Evolutionary conservation across 2,329 filamentous ascomycete genomes (phyloP).

Genomic region (Botrytis deweyae): DNA sequence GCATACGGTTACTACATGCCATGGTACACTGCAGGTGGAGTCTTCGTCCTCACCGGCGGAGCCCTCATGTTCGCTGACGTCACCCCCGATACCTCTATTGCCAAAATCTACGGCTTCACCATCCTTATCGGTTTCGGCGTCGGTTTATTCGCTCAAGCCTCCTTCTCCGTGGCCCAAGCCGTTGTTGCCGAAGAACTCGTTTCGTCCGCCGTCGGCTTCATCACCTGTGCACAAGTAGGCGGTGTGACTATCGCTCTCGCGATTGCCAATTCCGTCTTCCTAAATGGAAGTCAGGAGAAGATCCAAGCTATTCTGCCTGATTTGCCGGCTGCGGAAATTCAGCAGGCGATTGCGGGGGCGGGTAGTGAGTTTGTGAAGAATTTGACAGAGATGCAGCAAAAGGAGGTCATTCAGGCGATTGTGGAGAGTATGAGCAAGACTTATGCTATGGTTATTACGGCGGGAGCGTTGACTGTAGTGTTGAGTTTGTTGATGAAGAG

Average conservation of each 20-base stretch:
- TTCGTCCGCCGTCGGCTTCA: constrained; percentile 42
- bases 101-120: constrained; percentile 37
- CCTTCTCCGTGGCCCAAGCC: constrained; percentile 1
- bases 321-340: constrained; percentile 34
- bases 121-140: constrained; percentile 43
- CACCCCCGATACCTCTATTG: constrained; percentile 31
- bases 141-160: constrained; percentile 29
- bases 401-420: constrained; percentile 28
- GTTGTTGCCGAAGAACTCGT: constrained; percentile 33
- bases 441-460: constrained; percentile 34
- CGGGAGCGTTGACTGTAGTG: constrained; percentile 34
- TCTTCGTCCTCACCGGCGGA: constrained; percentile 37
- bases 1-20: constrained; percentile 43
- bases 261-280: constrained; percentile 43
- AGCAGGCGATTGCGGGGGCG: constrained; percentile 37
- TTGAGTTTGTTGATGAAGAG: constrained; percentile 34
- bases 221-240: constrained; percentile 42
- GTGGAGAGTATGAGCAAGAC: constrained; percentile 33
- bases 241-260: constrained; percentile 42
- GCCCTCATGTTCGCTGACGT: constrained; percentile 38
- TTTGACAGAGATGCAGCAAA: constrained; percentile 24
- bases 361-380: constrained; percentile 31
- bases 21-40: constrained; percentile 42
- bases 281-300: constrained; percentile 39
- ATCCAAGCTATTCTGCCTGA: constrained; percentile 37